Conservation (phyloP, 2,329 filamentous ascomycete species). For the Fusarium metavorans region DNA sequence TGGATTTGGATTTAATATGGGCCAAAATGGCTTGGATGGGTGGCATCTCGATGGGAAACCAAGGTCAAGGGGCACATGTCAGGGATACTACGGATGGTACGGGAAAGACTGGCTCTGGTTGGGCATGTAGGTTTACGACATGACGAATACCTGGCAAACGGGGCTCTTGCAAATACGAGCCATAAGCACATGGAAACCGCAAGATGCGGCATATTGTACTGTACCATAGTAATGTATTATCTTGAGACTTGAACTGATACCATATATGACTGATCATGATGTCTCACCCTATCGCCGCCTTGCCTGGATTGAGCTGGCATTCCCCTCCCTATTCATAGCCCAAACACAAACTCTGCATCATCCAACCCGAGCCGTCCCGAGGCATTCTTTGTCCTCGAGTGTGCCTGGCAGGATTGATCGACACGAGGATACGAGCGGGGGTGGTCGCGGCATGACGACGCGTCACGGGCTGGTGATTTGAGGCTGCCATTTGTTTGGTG, state of each 20-base stretch:
- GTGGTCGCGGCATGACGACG: neutral
- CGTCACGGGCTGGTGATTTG: neutral
- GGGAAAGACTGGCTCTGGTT: conserved; percentile 2
- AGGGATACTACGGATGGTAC: neutral
- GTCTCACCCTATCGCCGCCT: neutral
- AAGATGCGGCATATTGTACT: neutral
- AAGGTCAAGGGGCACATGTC: neutral
- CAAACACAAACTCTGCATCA: neutral
- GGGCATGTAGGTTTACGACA: neutral
- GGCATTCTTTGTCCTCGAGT: neutral
- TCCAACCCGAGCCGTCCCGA: neutral
- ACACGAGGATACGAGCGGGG: neutral
- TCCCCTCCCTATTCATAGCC: neutral
- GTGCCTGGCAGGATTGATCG: conserved; percentile 2
- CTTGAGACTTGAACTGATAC: neutral
- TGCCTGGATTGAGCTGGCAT: neutral
- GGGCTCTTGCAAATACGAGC: conserved; percentile 4
- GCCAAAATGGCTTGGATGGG: conserved; percentile 1
- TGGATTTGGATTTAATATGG: conserved; percentile 47
- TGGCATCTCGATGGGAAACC: neutral
- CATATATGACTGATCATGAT: neutral
- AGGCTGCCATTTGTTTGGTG: neutral
- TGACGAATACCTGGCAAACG: neutral
- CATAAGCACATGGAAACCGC: neutral
- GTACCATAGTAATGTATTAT: neutral